These are phyloP conservation scores for Suillus variegatus DNA, from an alignment of 768 basidiomycete species.

Conservation along the genomic window DNA sequence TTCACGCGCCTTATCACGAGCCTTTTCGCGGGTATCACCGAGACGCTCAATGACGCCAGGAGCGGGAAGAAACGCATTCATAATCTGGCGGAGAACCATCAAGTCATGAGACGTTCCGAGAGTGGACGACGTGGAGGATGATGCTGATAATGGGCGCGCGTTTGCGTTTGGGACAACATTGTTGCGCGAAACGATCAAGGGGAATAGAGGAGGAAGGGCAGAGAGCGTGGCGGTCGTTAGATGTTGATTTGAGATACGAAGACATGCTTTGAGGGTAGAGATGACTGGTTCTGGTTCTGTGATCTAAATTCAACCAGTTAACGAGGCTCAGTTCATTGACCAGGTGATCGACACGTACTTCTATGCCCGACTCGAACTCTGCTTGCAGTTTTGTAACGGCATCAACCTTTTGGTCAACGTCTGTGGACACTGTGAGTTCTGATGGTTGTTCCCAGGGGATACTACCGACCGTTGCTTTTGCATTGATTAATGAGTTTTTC, in stretches of 20 bases:
- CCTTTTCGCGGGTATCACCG: slow-evolving; percentile 72
- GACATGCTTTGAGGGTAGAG: slow-evolving; percentile 66
- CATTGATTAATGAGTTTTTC: slow-evolving; percentile 66
- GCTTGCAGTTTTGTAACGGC: slow-evolving; percentile 76
- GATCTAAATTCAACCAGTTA: slow-evolving; percentile 47
- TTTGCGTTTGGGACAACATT: slow-evolving; percentile 25
- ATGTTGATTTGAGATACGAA: slow-evolving; percentile 82
- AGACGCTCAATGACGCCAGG: slow-evolving; percentile 83
- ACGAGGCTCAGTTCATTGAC: background rate
- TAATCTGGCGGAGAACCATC: slow-evolving; percentile 62
- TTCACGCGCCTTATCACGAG: slow-evolving; percentile 75
- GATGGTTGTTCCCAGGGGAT: slow-evolving; percentile 8
- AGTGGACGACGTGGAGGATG: slow-evolving; percentile 52
- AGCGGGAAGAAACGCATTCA: slow-evolving; percentile 68
- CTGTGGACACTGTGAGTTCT: slow-evolving; percentile 38
- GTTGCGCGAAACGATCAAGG: slow-evolving; percentile 54
- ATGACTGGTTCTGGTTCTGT: slow-evolving; percentile 73
- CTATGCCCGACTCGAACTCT: slow-evolving; percentile 68
- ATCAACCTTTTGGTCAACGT: slow-evolving; percentile 80
- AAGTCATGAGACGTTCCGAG: slow-evolving; percentile 49
- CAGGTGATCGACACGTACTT: slow-evolving; percentile 47
- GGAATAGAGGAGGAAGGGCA: slow-evolving; percentile 65
- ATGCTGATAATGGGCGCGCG: slow-evolving; percentile 46
- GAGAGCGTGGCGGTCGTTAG: slow-evolving; percentile 76
- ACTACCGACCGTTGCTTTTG: slow-evolving; percentile 58